Evolutionary conservation across 805 yeast genomes (phyloP).

Genomic region (Lipomyces sp.): DNA sequence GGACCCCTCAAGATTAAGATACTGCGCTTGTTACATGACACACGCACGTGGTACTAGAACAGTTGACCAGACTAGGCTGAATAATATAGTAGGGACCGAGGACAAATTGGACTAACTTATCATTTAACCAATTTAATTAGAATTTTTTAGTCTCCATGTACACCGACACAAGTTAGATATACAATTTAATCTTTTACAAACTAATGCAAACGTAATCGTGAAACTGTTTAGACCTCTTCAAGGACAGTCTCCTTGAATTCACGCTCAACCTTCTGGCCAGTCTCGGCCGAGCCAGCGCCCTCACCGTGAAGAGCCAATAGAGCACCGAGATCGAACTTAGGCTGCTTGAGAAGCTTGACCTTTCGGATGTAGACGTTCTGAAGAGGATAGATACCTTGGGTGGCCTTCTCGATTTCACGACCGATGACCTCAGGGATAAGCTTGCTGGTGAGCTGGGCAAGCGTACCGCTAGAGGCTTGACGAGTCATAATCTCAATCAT

Average conservation of each 20-base stretch:
- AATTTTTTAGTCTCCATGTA: slow-evolving; percentile 28
- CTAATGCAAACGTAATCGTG: slow-evolving; percentile 18
- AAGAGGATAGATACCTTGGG: slow-evolving; percentile 93
- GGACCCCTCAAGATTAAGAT: slow-evolving; percentile 35
- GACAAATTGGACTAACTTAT: neutral
- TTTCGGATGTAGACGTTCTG: slow-evolving; percentile 99
- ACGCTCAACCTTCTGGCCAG: slow-evolving; percentile 92
- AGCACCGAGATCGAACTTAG: slow-evolving; percentile 97
- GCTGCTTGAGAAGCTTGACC: slow-evolving; percentile 97
- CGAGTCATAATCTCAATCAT: slow-evolving; percentile 95
- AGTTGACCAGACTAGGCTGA: neutral
- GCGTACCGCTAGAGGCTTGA: slow-evolving; percentile 92
- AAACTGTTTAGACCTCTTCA: slow-evolving; percentile 79
- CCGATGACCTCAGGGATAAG: slow-evolving; percentile 98
- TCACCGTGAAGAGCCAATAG: slow-evolving; percentile 98
- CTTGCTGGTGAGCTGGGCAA: slow-evolving; percentile 95
- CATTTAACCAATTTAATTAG: slow-evolving; percentile 24
- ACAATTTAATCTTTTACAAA: slow-evolving; percentile 20
- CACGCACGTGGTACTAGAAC: no score
- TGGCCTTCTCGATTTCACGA: slow-evolving; percentile 96
- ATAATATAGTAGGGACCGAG: neutral
- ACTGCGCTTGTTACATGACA: neutral
- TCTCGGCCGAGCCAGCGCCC: slow-evolving; percentile 84
- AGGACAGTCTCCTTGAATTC: slow-evolving; percentile 99
- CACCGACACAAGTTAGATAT: slow-evolving; percentile 10